A percentile compares a stretch with the other conserved stretches of the same genome.
Evolutionary conservation across 1,284 basidiomycete genomes (phyloP).

Genomic region (Polyporus tsugae): DNA sequence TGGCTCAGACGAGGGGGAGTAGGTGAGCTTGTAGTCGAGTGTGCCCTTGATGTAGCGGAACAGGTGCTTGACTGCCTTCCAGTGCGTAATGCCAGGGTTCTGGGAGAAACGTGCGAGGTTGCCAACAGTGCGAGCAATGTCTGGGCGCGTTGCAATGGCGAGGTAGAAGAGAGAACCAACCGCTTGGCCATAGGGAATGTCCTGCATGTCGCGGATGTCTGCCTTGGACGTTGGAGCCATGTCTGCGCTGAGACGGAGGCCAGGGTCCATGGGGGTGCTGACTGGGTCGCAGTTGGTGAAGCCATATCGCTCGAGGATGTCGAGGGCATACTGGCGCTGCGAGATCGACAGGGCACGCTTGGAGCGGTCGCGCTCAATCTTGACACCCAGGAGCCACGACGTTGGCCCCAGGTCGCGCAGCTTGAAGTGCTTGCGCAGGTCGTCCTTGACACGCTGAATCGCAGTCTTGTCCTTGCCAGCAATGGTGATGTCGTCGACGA

Average conservation of each 20-base stretch:
- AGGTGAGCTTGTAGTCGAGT: constrained; percentile 4
- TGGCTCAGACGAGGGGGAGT: constrained; percentile 1
- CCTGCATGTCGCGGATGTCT: constrained; percentile 2
- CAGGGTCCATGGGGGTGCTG: constrained; percentile 1
- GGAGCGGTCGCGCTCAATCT: neutral
- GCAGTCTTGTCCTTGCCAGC: constrained; percentile 1
- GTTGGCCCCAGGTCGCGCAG: neutral
- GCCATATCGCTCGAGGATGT: neutral
- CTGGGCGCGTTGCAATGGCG: constrained; percentile 19
- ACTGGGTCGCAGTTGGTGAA: constrained; percentile 8
- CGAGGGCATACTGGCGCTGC: neutral
- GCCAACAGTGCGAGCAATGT: constrained; percentile 18
- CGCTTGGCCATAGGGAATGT: constrained; percentile 13
- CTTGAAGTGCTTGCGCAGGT: constrained; percentile 27
- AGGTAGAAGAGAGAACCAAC: constrained; percentile 19
- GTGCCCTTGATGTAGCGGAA: constrained; percentile 35
- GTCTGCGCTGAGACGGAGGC: neutral
- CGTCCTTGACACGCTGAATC: constrained; percentile 23
- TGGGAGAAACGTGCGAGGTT: constrained; percentile 16
- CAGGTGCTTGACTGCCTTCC: constrained; percentile 31
- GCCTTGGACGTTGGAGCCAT: neutral
- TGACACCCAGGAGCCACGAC: neutral
- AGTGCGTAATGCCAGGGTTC: constrained; percentile 32
- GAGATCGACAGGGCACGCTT: neutral
- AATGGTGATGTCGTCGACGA: constrained; percentile 16